Percentiles rank a stretch among this genome's conserved stretches.
Evolutionary conservation across 2,329 filamentous ascomycete genomes (phyloP).

Genomic region (Trichoderma endophyticum): DNA sequence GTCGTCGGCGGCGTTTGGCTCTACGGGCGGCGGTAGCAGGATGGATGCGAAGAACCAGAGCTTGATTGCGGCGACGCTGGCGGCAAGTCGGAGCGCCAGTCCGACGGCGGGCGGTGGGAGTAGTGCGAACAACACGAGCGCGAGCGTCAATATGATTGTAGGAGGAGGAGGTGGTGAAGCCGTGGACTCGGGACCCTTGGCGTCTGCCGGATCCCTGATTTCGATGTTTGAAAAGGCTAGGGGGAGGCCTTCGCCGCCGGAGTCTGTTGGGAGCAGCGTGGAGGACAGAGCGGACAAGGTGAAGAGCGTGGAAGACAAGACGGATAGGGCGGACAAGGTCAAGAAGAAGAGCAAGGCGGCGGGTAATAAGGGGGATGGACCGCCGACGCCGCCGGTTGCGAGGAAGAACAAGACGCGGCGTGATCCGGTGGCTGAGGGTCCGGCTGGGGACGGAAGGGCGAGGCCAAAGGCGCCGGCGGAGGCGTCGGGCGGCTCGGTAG

Average conservation of each 20-base stretch:
- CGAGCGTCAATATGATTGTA: neutral
- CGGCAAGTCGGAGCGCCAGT: slow-evolving; percentile 50
- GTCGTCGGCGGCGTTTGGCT: slow-evolving; percentile 20
- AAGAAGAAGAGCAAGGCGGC: neutral
- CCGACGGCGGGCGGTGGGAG: slow-evolving; percentile 26
- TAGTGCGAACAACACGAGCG: slow-evolving; percentile 26
- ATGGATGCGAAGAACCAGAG: slow-evolving; percentile 51
- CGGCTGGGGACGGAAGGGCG: slow-evolving; percentile 25
- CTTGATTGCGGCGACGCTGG: slow-evolving; percentile 56
- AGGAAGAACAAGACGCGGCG: neutral
- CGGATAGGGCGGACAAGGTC: neutral
- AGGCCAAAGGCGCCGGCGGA: slow-evolving; percentile 19
- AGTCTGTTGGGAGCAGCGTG: neutral
- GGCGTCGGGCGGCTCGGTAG: neutral
- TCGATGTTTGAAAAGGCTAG: slow-evolving; percentile 62
- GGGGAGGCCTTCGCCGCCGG: slow-evolving; percentile 16
- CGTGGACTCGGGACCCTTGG: slow-evolving; percentile 54
- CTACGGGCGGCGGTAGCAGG: neutral
- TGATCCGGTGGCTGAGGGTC: neutral
- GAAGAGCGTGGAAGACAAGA: neutral
- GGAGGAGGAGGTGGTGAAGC: slow-evolving; percentile 23
- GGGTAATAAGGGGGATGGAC: neutral
- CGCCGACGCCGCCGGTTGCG: slow-evolving; percentile 4
- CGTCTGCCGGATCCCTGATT: slow-evolving; percentile 62
- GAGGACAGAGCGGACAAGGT: neutral